These are phyloP conservation scores for Boeremia exigua DNA, from an alignment of 2,329 filamentous ascomycete genomes.

Conservation along the genomic window DNA sequence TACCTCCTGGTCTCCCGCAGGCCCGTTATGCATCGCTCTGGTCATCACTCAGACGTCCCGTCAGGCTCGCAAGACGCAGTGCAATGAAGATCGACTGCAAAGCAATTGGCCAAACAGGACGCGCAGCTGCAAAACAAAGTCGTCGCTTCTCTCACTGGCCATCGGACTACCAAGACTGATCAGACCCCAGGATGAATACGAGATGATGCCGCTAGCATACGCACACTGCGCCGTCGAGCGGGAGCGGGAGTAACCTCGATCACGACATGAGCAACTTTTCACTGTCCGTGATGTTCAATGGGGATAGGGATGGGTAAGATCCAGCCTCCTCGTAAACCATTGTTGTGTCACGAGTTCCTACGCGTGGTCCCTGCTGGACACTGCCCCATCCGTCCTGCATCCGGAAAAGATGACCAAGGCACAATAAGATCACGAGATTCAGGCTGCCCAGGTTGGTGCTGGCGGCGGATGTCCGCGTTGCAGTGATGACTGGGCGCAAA, in stretches of 20 bases:
- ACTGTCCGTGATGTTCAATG: neutral
- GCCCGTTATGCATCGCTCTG: neutral
- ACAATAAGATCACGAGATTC: too few species aligned
- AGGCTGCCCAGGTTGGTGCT: too few species aligned
- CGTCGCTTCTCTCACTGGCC: neutral
- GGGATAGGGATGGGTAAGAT: neutral
- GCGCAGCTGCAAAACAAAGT: neutral
- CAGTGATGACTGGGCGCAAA: too few species aligned
- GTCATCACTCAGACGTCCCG: neutral
- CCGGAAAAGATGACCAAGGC: too few species aligned
- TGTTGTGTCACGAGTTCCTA: neutral
- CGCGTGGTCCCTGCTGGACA: neutral
- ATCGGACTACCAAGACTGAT: constrained; percentile 27
- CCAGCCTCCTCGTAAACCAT: neutral
- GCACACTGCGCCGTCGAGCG: constrained; percentile 35
- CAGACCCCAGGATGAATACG: constrained; percentile 36
- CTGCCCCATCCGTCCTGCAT: too few species aligned
- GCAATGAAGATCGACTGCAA: too few species aligned
- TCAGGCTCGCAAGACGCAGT: too few species aligned
- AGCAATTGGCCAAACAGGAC: too few species aligned
- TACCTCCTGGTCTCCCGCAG: neutral
- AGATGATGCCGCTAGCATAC: constrained; percentile 32
- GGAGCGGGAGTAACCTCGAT: constrained; percentile 39
- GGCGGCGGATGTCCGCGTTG: too few species aligned
- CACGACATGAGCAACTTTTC: constrained; percentile 22